Conservation (phyloP, 768 basidiomycete species). For the Pseudohyphozyma bogoriensis region DNA sequence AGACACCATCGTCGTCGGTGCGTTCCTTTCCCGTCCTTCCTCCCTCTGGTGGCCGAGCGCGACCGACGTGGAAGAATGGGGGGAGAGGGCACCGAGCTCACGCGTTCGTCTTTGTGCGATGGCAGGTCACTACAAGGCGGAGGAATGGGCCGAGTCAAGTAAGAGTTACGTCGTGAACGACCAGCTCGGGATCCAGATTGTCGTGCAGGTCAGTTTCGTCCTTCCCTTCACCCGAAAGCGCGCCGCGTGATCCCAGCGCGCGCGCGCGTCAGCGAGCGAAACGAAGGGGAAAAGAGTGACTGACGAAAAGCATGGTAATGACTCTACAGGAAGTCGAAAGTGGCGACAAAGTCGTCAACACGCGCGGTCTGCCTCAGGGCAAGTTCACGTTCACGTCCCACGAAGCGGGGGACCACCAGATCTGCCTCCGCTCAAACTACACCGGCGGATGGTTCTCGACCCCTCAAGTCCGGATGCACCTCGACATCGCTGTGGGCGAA, state of each 20-base stretch:
- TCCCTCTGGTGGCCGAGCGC: background rate
- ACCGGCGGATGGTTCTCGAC: slow-evolving; percentile 46
- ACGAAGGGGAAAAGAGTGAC: background rate
- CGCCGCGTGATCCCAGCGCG: background rate
- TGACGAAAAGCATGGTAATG: no score
- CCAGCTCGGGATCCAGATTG: slow-evolving; percentile 76
- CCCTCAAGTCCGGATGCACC: slow-evolving; percentile 78
- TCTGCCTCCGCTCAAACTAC: slow-evolving; percentile 89
- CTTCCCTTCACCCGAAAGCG: background rate
- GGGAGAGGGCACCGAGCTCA: background rate
- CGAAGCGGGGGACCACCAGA: slow-evolving; percentile 90
- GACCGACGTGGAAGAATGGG: background rate
- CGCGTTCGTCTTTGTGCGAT: background rate
- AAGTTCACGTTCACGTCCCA: slow-evolving; percentile 97
- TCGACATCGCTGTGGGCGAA: slow-evolving; percentile 84
- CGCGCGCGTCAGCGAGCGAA: background rate
- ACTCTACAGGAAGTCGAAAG: slow-evolving; percentile 75
- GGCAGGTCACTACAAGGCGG: slow-evolving; percentile 78
- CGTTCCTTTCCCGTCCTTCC: background rate
- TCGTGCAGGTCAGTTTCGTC: slow-evolving; percentile 62
- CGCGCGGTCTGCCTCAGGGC: slow-evolving; percentile 79
- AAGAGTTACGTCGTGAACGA: slow-evolving; percentile 61
- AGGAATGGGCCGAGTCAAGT: slow-evolving; percentile 73
- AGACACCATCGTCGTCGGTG: slow-evolving; percentile 60
- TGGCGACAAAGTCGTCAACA: slow-evolving; percentile 70